Evolutionary conservation across 768 basidiomycete genomes (phyloP).

Genomic region (Leucosporidium yakuticum): DNA sequence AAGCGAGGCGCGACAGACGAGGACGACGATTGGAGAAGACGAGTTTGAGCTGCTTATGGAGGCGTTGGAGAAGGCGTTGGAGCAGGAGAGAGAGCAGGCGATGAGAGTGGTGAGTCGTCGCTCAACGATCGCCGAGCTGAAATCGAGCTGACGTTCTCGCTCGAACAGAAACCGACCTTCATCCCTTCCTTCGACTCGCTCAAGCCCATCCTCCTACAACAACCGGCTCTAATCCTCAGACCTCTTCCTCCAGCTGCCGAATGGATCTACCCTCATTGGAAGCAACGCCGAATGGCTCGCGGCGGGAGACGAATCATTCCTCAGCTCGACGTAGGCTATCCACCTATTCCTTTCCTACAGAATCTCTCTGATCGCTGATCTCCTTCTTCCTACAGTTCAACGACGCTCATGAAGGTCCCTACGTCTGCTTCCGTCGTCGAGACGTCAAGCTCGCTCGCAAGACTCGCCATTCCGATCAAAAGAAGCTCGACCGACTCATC

Average conservation of each 20-base stretch:
- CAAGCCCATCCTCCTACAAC: constrained; percentile 3
- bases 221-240: not conserved
- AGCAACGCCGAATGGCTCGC: constrained; percentile 68
- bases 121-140: constrained; percentile 35
- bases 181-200: too few relatives aligned
- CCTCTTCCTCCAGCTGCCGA: constrained; percentile 42
- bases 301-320: constrained; percentile 79
- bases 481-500: constrained; percentile 43
- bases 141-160: constrained; percentile 11
- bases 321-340: constrained; percentile 55
- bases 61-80: too few relatives aligned
- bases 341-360: not conserved
- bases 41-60: too few relatives aligned
- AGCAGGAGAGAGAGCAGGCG: too few relatives aligned
- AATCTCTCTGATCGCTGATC: not conserved
- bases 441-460: constrained; percentile 91
- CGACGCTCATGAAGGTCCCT: constrained; percentile 83
- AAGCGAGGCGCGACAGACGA: constrained; percentile 2
- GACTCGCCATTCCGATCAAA: constrained; percentile 82
- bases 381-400: constrained; percentile 55
- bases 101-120: too few relatives aligned
- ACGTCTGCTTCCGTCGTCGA: constrained; percentile 91
- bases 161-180: too few relatives aligned
- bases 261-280: constrained; percentile 70
- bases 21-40: too few relatives aligned